phyloP scores from a whole-genome alignment of 768 basidiomycete genomes.

The Xerocomellus dryophilus region DNA sequence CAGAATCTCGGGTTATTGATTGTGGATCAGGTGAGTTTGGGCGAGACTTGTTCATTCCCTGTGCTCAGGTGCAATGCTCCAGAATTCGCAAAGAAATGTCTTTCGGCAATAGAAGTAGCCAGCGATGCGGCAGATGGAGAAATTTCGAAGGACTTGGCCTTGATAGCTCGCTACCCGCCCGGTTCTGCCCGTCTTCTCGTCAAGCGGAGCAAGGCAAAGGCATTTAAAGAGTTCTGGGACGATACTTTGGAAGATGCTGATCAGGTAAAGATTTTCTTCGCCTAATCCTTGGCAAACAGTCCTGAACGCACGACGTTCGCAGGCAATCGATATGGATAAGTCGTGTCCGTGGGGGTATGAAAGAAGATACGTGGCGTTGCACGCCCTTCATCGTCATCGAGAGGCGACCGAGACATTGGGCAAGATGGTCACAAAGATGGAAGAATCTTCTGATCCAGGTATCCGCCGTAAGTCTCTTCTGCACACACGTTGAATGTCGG shows the following conservation, averaged over 20 bases:
- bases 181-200: background rate
- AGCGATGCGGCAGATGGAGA: background rate
- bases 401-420: background rate
- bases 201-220: background rate
- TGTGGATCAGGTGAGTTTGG: constrained; percentile 3
- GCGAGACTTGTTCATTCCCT: background rate
- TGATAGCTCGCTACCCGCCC: background rate
- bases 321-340: background rate
- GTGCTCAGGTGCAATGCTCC: background rate
- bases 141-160: background rate
- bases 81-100: constrained; percentile 2
- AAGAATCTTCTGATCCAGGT: background rate
- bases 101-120: background rate
- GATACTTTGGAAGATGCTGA: background rate
- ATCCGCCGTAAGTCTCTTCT: background rate
- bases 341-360: background rate
- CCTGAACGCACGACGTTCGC: background rate
- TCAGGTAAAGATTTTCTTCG: background rate
- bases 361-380: background rate
- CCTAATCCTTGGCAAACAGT: background rate
- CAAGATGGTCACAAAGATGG: background rate
- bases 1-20: background rate
- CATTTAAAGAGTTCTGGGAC: background rate
- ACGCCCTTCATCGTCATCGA: background rate
- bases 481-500: background rate